Conservation (phyloP, 2,329 filamentous ascomycete genomes). For the Xylariaceae sp. region DNA sequence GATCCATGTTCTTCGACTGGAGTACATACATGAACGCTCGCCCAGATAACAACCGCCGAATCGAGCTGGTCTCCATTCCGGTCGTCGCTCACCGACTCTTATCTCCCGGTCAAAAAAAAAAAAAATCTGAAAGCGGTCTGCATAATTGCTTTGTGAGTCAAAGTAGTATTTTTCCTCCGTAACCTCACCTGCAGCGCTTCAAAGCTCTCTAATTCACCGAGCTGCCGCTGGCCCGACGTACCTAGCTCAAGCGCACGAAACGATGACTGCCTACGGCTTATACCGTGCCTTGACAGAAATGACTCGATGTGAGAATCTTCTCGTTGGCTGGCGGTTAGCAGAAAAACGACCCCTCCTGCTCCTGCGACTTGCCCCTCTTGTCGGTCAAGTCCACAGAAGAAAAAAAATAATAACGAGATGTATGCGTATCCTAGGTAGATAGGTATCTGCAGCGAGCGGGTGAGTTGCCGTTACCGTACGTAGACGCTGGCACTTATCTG, state of each 20-base stretch:
- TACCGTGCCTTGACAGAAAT: background rate
- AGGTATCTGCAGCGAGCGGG: background rate
- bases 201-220: constrained; percentile 12
- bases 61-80: constrained; percentile 25
- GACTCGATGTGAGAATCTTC: constrained; percentile 11
- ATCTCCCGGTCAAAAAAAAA: constrained; percentile 11
- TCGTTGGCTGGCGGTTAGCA: constrained; percentile 21
- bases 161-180: background rate
- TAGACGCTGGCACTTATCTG: constrained; percentile 8
- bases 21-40: too few species aligned
- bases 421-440: background rate
- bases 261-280: background rate
- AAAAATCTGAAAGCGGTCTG: constrained; percentile 20
- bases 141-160: constrained; percentile 18
- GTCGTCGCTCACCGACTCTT: constrained; percentile 29
- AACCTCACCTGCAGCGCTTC: constrained; percentile 26
- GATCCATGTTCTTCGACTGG: too few species aligned
- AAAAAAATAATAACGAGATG: background rate
- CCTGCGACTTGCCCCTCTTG: constrained; percentile 21
- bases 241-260: constrained; percentile 26
- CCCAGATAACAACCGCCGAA: background rate
- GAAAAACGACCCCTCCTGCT: constrained; percentile 23
- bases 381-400: background rate
- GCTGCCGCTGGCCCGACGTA: constrained; percentile 17
- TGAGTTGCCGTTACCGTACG: too few species aligned